These are phyloP conservation scores for Perkinsus marinus DNA, from an alignment of 169 alveolate species.

Conservation along the genomic window DNA sequence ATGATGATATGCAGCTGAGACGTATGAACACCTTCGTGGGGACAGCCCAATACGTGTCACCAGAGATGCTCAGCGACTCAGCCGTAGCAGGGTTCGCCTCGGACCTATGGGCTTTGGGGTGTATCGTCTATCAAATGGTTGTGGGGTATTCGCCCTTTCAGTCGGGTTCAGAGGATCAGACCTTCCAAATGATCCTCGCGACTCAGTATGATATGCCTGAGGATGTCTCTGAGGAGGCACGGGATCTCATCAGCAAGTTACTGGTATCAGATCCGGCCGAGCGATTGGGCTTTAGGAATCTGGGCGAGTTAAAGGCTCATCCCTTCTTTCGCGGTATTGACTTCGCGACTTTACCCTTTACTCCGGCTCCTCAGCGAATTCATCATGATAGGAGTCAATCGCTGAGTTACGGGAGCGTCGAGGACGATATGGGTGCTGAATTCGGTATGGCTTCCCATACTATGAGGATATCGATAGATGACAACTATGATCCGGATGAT, in stretches of 20 bases:
- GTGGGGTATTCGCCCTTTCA: slow-evolving; percentile 54
- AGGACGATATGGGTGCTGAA: neutral
- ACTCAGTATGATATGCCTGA: neutral
- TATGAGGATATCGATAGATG: neutral
- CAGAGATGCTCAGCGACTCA: slow-evolving; percentile 45
- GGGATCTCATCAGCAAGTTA: neutral
- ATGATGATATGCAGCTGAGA: neutral
- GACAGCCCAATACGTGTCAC: slow-evolving; percentile 47
- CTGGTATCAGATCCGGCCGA: neutral
- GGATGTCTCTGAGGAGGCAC: neutral
- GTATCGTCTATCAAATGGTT: slow-evolving; percentile 46
- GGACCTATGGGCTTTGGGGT: slow-evolving; percentile 63
- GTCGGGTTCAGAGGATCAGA: slow-evolving; percentile 18
- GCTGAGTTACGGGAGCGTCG: neutral
- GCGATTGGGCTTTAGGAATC: neutral
- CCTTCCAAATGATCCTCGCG: slow-evolving; percentile 23
- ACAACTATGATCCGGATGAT: neutral
- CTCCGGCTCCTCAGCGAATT: neutral
- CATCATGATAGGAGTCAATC: neutral
- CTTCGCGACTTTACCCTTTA: neutral
- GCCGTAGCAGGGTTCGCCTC: slow-evolving; percentile 23
- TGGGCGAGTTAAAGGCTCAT: neutral
- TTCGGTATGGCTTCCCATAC: neutral
- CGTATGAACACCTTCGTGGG: slow-evolving; percentile 42
- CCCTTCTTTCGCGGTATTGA: neutral